Percentiles rank a stretch among this genome's conserved stretches.
phyloP scores from a whole-genome alignment of 2,329 filamentous ascomycete species.

The Cercospora sp. region DNA sequence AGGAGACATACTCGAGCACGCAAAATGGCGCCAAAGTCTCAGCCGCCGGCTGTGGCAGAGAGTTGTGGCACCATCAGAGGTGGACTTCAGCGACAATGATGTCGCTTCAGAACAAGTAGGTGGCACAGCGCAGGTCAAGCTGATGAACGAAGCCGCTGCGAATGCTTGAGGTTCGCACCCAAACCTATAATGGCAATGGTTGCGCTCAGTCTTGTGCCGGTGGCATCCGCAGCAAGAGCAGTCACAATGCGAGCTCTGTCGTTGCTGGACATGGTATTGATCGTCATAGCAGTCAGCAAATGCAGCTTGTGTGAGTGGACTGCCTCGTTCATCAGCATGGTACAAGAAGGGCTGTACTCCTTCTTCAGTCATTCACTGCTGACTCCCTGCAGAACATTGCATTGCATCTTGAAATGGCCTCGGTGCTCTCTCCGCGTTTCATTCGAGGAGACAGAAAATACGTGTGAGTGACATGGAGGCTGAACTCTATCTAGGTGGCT shows the following conservation, averaged over 20 bases:
- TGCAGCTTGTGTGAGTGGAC: background rate
- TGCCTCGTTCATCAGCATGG: background rate
- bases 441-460: background rate
- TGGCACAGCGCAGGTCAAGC: background rate
- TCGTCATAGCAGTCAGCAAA: background rate
- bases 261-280: background rate
- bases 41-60: too few relatives aligned
- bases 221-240: background rate
- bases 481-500: background rate
- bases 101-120: background rate
- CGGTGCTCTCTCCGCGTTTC: background rate
- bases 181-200: background rate
- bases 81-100: background rate
- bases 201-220: background rate
- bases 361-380: background rate
- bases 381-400: background rate
- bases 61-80: too few relatives aligned
- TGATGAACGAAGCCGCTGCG: background rate
- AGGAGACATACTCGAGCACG: too few relatives aligned
- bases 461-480: slow-evolving; percentile 4
- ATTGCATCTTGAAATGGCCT: background rate
- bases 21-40: too few relatives aligned
- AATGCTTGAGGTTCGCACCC: background rate
- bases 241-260: background rate
- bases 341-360: background rate